These are phyloP conservation scores for Hymenoscyphus occultus DNA, from an alignment of 2,329 filamentous ascomycete genomes.

Conservation along the genomic window DNA sequence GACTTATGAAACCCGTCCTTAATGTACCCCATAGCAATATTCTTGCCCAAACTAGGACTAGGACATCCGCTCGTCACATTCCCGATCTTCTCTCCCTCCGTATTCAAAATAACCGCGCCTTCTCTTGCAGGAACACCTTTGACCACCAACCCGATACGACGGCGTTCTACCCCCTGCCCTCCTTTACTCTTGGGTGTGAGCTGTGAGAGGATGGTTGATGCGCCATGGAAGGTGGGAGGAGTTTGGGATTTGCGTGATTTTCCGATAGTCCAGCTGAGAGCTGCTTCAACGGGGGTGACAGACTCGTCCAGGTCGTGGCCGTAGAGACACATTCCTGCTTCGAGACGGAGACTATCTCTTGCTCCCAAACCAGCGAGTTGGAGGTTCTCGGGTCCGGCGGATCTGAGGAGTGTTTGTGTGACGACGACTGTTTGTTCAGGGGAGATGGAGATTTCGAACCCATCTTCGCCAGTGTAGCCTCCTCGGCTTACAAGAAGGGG, in stretches of 20 bases:
- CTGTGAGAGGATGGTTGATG: slow-evolving; percentile 72
- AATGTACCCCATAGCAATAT: slow-evolving; percentile 90
- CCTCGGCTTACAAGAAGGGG: slow-evolving; percentile 76
- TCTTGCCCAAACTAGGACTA: slow-evolving; percentile 79
- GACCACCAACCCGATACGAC: slow-evolving; percentile 77
- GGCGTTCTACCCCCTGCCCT: slow-evolving; percentile 64
- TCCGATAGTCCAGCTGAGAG: slow-evolving; percentile 77
- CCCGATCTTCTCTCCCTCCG: slow-evolving; percentile 67
- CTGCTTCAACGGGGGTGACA: slow-evolving; percentile 65
- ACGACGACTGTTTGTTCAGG: slow-evolving; percentile 61
- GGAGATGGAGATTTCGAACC: slow-evolving; percentile 91
- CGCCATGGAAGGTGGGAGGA: slow-evolving; percentile 76
- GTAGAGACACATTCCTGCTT: slow-evolving; percentile 99
- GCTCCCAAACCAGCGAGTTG: slow-evolving; percentile 86
- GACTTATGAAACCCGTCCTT: slow-evolving; percentile 65
- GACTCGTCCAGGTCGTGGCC: slow-evolving; percentile 91
- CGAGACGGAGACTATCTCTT: slow-evolving; percentile 85
- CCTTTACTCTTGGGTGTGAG: slow-evolving; percentile 71
- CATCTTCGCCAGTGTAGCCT: slow-evolving; percentile 97
- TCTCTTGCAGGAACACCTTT: slow-evolving; percentile 87
- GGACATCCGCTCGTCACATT: slow-evolving; percentile 86
- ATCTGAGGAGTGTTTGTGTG: slow-evolving; percentile 55
- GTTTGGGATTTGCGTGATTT: slow-evolving; percentile 62
- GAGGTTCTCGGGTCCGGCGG: slow-evolving; percentile 57
- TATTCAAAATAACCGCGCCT: slow-evolving; percentile 71